phyloP scores from a whole-genome alignment of 257 asterid species.

The Capsicum baccatum region DNA sequence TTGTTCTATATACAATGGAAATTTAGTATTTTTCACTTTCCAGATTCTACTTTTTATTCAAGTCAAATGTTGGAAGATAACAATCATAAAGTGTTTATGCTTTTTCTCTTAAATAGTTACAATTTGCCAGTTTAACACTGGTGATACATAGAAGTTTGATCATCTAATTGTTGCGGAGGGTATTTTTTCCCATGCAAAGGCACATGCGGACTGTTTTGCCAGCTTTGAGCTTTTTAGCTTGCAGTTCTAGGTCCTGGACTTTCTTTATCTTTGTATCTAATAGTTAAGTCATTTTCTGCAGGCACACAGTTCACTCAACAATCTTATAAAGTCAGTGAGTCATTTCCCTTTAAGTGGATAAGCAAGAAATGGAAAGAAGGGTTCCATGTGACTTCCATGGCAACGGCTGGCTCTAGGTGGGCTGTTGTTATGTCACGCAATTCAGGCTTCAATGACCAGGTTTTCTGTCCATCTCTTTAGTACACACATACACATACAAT shows the following conservation, averaged over 20 bases:
- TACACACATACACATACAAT: background rate
- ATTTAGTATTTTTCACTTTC: conserved; percentile 10
- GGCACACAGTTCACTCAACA: conserved; percentile 52
- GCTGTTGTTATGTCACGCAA: conserved; percentile 59
- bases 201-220: background rate
- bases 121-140: background rate
- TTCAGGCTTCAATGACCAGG: conserved; percentile 56
- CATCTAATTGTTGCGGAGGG: conserved; percentile 6
- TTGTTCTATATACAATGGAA: conserved; percentile 9
- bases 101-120: background rate
- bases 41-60: background rate
- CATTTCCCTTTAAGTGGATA: conserved; percentile 59
- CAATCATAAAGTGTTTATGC: background rate
- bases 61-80: background rate
- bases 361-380: conserved; percentile 63
- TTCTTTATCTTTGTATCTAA: conserved; percentile 8
- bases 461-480: background rate
- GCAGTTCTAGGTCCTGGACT: background rate
- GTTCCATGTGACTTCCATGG: conserved; percentile 57
- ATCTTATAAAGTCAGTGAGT: conserved; percentile 57
- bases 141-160: background rate
- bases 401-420: conserved; percentile 57
- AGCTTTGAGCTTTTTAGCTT: background rate
- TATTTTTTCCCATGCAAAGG: background rate
- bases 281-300: conserved; percentile 24